Conservation (phyloP, 805 yeast species). For the Kodamaea jinghongensis region DNA sequence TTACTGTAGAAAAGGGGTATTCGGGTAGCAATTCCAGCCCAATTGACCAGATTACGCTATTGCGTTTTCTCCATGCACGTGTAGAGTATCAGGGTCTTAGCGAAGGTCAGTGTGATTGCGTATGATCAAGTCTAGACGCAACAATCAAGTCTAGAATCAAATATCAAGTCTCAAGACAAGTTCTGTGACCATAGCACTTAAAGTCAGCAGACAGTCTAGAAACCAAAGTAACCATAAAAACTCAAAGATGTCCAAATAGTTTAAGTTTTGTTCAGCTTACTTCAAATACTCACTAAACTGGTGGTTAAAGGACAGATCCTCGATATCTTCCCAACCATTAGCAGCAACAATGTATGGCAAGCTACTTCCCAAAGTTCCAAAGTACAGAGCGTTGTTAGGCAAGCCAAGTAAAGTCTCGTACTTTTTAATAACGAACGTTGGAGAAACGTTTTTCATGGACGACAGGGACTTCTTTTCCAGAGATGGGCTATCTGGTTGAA, state of each 20-base stretch:
- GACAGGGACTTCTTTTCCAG: slow-evolving; percentile 10
- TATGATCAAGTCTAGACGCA: too few species aligned
- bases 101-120: too few species aligned
- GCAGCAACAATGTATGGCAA: slow-evolving; percentile 49
- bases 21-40: too few species aligned
- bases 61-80: too few species aligned
- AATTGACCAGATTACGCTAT: too few species aligned
- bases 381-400: slow-evolving; percentile 45
- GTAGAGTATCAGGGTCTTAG: too few species aligned
- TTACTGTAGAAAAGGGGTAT: too few species aligned
- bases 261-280: slow-evolving; percentile 1
- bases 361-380: slow-evolving; percentile 47
- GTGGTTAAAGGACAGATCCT: slow-evolving; percentile 15
- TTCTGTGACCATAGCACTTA: background rate
- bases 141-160: too few species aligned
- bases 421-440: slow-evolving; percentile 54
- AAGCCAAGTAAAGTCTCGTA: slow-evolving; percentile 54
- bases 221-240: background rate
- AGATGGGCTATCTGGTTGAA: slow-evolving; percentile 1
- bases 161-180: too few species aligned
- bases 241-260: too few species aligned
- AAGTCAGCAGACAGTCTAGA: background rate
- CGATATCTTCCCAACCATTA: slow-evolving; percentile 44
- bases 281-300: slow-evolving; percentile 16
- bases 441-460: slow-evolving; percentile 41